Conservation (phyloP, 192 early-diverging fungal genomes). For the Backusella mclennaniae region DNA sequence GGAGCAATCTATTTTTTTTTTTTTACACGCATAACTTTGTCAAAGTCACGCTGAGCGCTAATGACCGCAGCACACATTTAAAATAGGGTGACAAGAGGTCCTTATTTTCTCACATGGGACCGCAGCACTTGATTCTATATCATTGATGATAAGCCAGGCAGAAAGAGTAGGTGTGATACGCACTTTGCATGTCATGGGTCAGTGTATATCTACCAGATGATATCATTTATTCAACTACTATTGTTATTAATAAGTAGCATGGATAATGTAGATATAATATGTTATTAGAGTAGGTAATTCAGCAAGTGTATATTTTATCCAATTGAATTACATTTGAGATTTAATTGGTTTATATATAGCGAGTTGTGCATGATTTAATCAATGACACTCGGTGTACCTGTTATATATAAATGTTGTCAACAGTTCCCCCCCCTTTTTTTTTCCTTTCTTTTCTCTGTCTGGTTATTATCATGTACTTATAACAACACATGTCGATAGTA, state of each 20-base stretch:
- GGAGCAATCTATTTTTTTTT: background rate
- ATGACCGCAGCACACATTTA: slow-evolving; percentile 5
- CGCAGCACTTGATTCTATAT: background rate
- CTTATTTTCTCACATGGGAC: background rate
- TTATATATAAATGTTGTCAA: background rate
- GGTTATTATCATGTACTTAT: background rate
- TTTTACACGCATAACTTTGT: background rate
- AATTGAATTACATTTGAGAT: background rate
- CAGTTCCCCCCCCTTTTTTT: background rate
- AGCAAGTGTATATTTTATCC: too few relatives aligned
- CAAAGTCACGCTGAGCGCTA: background rate
- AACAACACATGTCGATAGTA: background rate
- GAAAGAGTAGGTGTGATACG: background rate
- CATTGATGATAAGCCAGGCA: background rate
- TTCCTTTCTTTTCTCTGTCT: background rate
- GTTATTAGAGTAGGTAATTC: too few relatives aligned
- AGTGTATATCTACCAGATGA: background rate
- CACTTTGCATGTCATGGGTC: background rate
- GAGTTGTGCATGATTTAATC: background rate
- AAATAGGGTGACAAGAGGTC: background rate
- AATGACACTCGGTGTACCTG: background rate
- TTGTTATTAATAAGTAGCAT: too few relatives aligned
- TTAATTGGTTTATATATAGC: background rate
- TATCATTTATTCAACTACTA: background rate
- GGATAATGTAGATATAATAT: too few relatives aligned